Base-by-base conservation (phyloP, 2,329 filamentous ascomycete species). In the Dactylellina haptotyla region DNA sequence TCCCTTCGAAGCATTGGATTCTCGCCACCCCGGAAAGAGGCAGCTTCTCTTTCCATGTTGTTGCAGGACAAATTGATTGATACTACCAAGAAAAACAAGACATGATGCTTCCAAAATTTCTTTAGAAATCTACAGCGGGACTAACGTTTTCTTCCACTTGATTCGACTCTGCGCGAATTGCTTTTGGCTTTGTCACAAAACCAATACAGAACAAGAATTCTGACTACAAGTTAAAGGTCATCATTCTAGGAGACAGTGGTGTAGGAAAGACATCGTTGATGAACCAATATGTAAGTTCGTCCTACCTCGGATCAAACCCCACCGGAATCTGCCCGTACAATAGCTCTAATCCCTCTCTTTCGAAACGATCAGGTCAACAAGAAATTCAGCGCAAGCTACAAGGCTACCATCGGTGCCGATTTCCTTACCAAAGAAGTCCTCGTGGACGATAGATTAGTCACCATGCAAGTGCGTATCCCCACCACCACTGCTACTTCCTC, bases 361-460 rank as follows among this genome's bases (percentile, higher is more conserved):
- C n/a, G n/a, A n/a, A n/a, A n/a, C n/a, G n/a, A n/a, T n/a, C 78
- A 98, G 94, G 94, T 99, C 87, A 99, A 99, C 86, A 99, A 99
- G 85, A 98, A 99, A 83, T 99, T 99, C 85, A 97, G 93, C 82
- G 94, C 93, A 78, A 97, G 93, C 85, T 99, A 99, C 88, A 99
- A 99, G 85, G 95, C 95, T 72, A 99, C 95, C 48, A 99, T 99
- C 81, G 95, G 95, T 77, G 95, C 95, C 81, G 95, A 99, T 83
- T 99, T 99, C 83, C 86, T 99, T 75, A 99, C 95, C 65, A 96
- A 97, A 82, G 95, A 99, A 84, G 95, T 99, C 41, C 85, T 97
- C 76, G 94, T 99, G 62, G 95, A 98, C 83, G 95, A 98, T 83
- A 88, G 94, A 80, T 88, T 98, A 80, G 95, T 99, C 77, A 99